Percentiles rank a stretch among this genome's conserved stretches.
phyloP scores from a whole-genome alignment of 768 basidiomycete species.

The Xerocomellus dryophilus region DNA sequence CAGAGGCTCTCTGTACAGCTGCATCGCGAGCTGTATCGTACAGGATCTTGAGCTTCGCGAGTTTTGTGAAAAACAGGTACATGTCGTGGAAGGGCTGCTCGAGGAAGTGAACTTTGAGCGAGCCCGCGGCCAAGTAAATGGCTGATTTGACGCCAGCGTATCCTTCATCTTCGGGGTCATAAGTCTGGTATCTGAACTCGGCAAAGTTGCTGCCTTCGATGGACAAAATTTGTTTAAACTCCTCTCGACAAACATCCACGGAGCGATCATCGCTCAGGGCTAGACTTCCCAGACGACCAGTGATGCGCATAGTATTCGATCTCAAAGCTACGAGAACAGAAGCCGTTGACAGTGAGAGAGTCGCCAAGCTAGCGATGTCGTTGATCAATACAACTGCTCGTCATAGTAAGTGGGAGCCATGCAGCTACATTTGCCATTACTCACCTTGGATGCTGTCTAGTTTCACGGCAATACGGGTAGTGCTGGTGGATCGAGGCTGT shows the following conservation, averaged over 20 bases:
- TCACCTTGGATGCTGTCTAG: slow-evolving; percentile 80
- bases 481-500: slow-evolving; percentile 36
- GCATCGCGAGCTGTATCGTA: slow-evolving; percentile 94
- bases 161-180: slow-evolving; percentile 64
- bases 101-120: slow-evolving; percentile 84
- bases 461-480: slow-evolving; percentile 79
- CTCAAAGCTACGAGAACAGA: slow-evolving; percentile 76
- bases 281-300: slow-evolving; percentile 79
- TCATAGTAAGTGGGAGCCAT: slow-evolving; percentile 10
- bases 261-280: slow-evolving; percentile 73
- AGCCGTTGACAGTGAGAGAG: slow-evolving; percentile 86
- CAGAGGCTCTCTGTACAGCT: slow-evolving; percentile 89
- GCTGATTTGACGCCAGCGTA: slow-evolving; percentile 82
- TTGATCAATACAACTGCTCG: slow-evolving; percentile 72
- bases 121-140: slow-evolving; percentile 79
- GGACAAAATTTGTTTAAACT: slow-evolving; percentile 83
- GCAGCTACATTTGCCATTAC: slow-evolving; percentile 14
- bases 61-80: slow-evolving; percentile 76
- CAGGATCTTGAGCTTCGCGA: slow-evolving; percentile 87
- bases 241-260: slow-evolving; percentile 47
- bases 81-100: slow-evolving; percentile 89
- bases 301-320: slow-evolving; percentile 70
- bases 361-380: slow-evolving; percentile 67
- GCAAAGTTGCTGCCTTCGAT: slow-evolving; percentile 95
- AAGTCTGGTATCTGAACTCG: slow-evolving; percentile 91